Conservation (phyloP, 2,329 filamentous ascomycete genomes). For the Aspergillus carbonarius region DNA sequence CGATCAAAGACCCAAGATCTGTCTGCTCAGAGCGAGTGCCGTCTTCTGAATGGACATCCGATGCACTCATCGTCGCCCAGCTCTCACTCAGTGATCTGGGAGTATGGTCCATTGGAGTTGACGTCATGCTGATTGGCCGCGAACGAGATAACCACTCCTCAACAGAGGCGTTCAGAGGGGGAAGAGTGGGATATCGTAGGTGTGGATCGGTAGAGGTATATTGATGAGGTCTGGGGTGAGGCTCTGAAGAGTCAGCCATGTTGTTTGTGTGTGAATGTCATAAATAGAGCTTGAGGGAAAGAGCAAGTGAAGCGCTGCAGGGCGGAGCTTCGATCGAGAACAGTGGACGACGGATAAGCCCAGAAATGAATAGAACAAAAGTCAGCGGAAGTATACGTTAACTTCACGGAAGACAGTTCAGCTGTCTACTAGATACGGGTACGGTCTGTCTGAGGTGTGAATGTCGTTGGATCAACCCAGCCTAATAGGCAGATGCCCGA, state of each 20-base stretch:
- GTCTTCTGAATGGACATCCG: constrained; percentile 46
- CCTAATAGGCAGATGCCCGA: constrained; percentile 26
- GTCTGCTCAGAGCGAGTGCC: constrained; percentile 46
- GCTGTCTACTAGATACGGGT: constrained; percentile 1
- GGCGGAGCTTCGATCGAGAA: constrained; percentile 20
- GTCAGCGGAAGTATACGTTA: constrained; percentile 20
- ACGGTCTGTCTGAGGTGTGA: constrained; percentile 2
- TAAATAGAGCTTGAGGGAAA: constrained; percentile 18
- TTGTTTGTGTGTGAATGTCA: constrained; percentile 21
- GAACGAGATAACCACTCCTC: constrained; percentile 45
- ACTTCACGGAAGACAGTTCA: constrained; percentile 12
- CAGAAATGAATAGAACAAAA: constrained; percentile 11
- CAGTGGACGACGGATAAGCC: constrained; percentile 17
- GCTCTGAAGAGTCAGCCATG: constrained; percentile 42
- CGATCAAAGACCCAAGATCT: constrained; percentile 45
- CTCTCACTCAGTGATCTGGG: constrained; percentile 44
- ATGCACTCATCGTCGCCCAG: constrained; percentile 47
- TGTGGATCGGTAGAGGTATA: constrained; percentile 29
- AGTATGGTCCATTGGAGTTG: constrained; percentile 29
- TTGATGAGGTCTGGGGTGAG: constrained; percentile 27
- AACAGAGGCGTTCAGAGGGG: constrained; percentile 39
- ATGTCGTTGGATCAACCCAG: constrained; percentile 14
- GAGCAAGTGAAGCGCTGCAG: constrained; percentile 14
- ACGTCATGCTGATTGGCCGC: constrained; percentile 43
- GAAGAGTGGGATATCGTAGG: constrained; percentile 44